phyloP scores from a whole-genome alignment of 2,329 filamentous ascomycete species.

The Arthrobotrys musiformis region DNA sequence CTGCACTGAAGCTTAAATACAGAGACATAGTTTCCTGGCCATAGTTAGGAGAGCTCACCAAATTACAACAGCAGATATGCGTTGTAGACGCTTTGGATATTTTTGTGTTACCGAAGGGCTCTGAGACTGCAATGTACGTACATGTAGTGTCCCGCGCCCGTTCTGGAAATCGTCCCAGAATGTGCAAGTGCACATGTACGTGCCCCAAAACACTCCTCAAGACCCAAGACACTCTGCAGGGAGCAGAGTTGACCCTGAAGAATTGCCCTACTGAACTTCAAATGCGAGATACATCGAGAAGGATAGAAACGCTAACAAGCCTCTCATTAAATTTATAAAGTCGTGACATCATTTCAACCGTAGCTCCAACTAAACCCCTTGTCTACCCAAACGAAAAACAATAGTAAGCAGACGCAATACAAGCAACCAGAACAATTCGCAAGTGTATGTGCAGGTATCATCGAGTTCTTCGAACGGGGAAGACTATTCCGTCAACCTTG shows the following conservation, averaged over 20 bases:
- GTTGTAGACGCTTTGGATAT: constrained; percentile 6
- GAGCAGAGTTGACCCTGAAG: not conserved
- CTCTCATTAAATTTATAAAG: not conserved
- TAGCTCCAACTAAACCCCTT: not conserved
- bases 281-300: not conserved
- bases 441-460: not conserved
- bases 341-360: constrained; percentile 13
- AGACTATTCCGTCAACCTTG: constrained; percentile 42
- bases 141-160: too few relatives aligned
- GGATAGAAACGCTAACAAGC: not conserved
- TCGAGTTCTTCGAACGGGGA: not conserved
- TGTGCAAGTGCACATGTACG: not conserved
- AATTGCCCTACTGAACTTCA: not conserved
- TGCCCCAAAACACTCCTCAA: not conserved
- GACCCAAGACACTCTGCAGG: not conserved
- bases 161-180: constrained; percentile 4
- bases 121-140: not conserved
- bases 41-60: not conserved
- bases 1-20: not conserved
- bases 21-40: not conserved
- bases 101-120: not conserved
- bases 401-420: not conserved
- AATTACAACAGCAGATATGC: constrained; percentile 1
- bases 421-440: not conserved
- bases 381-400: constrained; percentile 3